Evolutionary conservation across 163 green algal species (phyloP), one percentile per base, ranked within the genome.

Genomic region (Scenedesmus sp.): DNA sequence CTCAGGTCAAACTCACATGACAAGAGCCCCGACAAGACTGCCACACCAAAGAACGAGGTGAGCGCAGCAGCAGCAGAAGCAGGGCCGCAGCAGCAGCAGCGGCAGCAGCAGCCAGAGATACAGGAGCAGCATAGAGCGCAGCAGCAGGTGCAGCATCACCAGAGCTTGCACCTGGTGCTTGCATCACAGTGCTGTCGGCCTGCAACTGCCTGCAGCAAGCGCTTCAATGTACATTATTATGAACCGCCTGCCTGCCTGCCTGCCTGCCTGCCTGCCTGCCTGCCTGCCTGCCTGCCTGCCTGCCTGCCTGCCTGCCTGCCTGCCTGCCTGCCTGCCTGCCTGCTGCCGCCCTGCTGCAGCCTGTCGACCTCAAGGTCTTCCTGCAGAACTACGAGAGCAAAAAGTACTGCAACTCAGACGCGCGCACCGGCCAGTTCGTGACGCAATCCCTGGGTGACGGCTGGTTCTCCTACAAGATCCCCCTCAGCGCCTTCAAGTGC

Each of bases 321-420:
- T 73, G 56, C 18, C 82, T 73, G 82, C 18, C 46, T 86, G 81
- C 54, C 1, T 64, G 54, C 56, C 82, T 85, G 79, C 5, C 54
- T 86, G 15, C 26, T 26, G 26, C 26, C 26, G 26, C 57, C 1
- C 34, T n/a, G 0, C 62, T 55, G 73, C 88, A 91, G 88, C 74
- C 56, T 1, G 74, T 87, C 0, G 59, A 91, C 56, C 4, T 91
- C 4, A 91, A 91, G 76, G 88, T 91, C 6, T 91, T 91, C 88
- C n/a, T 91, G 18, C 74, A 87, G 73, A 91, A 87, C 59, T 79
- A 70, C 82, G 88, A 87, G 9, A 66, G 10, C 57, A 60, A 91
- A n/a, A 91, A 82, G 88, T 86, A 34, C 46, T 91, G 88, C 56
- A 81, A 88, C 56, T 82, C 76, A n/a, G 88, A 91, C 9, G 20